Evolutionary conservation across 306 rosid genomes (phyloP).

Genomic region (Lagenaria siceraria): DNA sequence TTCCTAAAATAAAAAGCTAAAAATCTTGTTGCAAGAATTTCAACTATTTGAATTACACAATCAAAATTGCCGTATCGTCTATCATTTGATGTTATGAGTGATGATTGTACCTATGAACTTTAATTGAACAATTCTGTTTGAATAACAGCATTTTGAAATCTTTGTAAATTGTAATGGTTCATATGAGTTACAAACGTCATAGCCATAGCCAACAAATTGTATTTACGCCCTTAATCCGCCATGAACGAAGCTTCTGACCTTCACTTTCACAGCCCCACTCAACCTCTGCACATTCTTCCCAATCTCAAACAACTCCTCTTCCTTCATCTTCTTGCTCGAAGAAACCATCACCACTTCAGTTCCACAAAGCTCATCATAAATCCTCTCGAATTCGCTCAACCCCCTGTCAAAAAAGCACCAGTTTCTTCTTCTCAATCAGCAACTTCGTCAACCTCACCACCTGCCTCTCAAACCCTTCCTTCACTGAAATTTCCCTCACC

Average conservation of each 20-base stretch:
- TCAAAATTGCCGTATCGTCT: no score
- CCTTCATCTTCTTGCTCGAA: conserved; percentile 25
- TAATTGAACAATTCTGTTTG: neutral
- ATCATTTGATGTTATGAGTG: neutral
- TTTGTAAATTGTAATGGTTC: neutral
- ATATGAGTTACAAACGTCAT: neutral
- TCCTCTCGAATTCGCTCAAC: conserved; percentile 60
- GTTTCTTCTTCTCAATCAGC: conserved; percentile 40
- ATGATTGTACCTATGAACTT: neutral
- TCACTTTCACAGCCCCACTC: conserved; percentile 41
- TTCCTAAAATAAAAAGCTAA: no score
- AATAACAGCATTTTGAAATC: neutral
- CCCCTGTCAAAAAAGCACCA: conserved; percentile 32
- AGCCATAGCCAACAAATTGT: neutral
- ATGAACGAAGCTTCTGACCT: conserved; percentile 36
- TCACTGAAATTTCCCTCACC: conserved; percentile 18
- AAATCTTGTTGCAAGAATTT: no score
- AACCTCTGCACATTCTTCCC: conserved; percentile 30
- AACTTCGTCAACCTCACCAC: conserved; percentile 49
- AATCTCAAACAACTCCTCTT: conserved; percentile 33
- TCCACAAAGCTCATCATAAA: conserved; percentile 47
- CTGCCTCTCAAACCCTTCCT: conserved; percentile 33
- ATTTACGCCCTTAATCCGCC: neutral
- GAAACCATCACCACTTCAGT: conserved; percentile 48
- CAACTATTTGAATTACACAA: no score